phyloP scores from a whole-genome alignment of 306 rosid species.

The Betula pendula region DNA sequence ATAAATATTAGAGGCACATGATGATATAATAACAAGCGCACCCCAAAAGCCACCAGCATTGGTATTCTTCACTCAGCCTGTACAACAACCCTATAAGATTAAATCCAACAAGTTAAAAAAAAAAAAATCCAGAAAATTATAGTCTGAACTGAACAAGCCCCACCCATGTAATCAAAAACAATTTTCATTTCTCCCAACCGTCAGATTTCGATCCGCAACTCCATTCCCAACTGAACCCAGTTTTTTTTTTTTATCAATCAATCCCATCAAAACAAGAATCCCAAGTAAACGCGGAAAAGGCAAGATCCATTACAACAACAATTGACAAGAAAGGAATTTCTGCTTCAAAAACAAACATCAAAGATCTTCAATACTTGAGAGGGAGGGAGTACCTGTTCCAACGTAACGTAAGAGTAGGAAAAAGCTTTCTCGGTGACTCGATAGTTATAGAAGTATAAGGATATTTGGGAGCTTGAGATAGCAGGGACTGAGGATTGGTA shows the following conservation, averaged over 20 bases:
- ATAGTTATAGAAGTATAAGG: background rate
- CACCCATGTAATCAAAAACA: background rate
- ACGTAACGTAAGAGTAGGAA: background rate
- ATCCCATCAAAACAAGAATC: background rate
- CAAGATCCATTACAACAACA: background rate
- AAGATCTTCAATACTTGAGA: background rate
- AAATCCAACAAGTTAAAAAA: background rate
- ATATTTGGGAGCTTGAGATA: background rate
- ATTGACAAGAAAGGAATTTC: background rate
- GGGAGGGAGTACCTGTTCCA: background rate
- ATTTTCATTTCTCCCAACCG: background rate
- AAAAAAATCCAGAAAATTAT: background rate
- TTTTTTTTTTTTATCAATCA: background rate
- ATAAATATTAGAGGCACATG: slow-evolving; percentile 17
- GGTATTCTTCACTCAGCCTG: background rate
- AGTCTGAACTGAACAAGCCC: background rate
- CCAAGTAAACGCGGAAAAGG: background rate
- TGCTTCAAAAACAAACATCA: background rate
- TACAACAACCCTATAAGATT: background rate
- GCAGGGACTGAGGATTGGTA: background rate
- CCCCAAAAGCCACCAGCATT: slow-evolving; percentile 4
- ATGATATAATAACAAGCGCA: background rate
- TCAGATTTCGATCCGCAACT: background rate
- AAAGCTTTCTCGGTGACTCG: background rate
- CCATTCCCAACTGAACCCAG: background rate